These are phyloP conservation scores for Larix kaempferi DNA, from an alignment of 75 land plant genomes.

Conservation along the genomic window DNA sequence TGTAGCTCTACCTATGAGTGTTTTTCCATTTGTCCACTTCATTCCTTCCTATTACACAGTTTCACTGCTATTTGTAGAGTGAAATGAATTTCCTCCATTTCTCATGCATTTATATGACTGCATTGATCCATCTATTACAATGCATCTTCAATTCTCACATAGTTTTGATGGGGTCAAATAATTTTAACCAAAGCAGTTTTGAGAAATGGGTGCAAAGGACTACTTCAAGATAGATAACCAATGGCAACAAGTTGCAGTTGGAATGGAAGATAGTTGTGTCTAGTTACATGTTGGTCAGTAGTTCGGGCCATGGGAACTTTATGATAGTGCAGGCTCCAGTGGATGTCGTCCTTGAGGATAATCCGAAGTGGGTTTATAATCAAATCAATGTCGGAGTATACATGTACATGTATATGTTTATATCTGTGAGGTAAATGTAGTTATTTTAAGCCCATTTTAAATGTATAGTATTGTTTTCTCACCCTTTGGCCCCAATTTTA, in stretches of 20 bases:
- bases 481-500: constrained; percentile 40
- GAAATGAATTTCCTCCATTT: neutral
- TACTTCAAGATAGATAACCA: neutral
- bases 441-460: too few species aligned
- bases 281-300: constrained; percentile 13
- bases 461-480: constrained; percentile 58
- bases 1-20: too few species aligned
- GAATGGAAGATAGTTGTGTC: neutral
- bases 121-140: neutral
- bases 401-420: constrained; percentile 1
- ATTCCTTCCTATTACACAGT: too few species aligned
- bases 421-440: too few species aligned
- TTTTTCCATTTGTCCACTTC: neutral
- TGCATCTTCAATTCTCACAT: neutral
- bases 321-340: constrained; percentile 15
- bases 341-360: constrained; percentile 13
- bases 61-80: neutral
- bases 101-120: neutral
- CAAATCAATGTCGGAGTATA: constrained; percentile 25
- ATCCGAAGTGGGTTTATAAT: constrained; percentile 14
- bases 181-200: neutral
- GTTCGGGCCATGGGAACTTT: constrained; percentile 16
- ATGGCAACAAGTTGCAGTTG: neutral
- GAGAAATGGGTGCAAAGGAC: neutral
- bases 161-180: neutral